These are phyloP conservation scores for Globisporangium cystogenes DNA, from an alignment of 352 stramenopile species.

Conservation along the genomic window DNA sequence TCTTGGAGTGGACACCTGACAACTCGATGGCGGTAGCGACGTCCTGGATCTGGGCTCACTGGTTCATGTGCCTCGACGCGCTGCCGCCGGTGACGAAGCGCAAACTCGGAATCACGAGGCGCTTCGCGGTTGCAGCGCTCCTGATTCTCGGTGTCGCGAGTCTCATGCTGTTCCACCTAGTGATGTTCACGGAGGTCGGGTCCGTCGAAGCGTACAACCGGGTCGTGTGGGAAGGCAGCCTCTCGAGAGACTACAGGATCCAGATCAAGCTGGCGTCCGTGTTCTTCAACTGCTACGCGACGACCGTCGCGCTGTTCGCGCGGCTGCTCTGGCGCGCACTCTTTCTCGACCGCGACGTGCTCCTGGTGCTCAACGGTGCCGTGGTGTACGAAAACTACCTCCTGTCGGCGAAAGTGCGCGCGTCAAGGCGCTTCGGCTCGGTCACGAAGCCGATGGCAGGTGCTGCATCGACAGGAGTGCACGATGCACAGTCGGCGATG, in stretches of 20 bases:
- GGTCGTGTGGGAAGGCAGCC: conserved; percentile 5
- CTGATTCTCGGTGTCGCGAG: conserved; percentile 1
- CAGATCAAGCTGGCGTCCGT: conserved; percentile 18
- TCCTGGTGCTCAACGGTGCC: conserved; percentile 18
- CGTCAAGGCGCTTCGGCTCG: conserved; percentile 3
- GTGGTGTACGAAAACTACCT: conserved; percentile 19
- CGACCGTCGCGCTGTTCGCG: conserved; percentile 11
- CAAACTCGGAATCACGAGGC: conserved; percentile 9
- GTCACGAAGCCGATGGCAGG: no score
- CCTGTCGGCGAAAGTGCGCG: background rate
- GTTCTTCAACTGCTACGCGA: conserved; percentile 18
- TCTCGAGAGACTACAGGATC: background rate
- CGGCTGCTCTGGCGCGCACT: conserved; percentile 20
- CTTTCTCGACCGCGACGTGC: conserved; percentile 9
- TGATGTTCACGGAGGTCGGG: conserved; percentile 2
- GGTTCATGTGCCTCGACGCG: conserved; percentile 19
- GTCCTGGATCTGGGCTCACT: conserved; percentile 22
- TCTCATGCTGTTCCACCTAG: conserved; percentile 1
- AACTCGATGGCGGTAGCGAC: conserved; percentile 1
- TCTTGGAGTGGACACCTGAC: conserved; percentile 17
- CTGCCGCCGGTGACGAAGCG: conserved; percentile 14
- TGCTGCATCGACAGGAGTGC: no score
- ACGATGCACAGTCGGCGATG: no score
- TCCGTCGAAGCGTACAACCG: conserved; percentile 15
- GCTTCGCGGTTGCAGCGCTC: conserved; percentile 5